These are phyloP conservation scores for Podila minutissima DNA, from an alignment of 192 early-diverging fungal genomes.

Conservation along the genomic window DNA sequence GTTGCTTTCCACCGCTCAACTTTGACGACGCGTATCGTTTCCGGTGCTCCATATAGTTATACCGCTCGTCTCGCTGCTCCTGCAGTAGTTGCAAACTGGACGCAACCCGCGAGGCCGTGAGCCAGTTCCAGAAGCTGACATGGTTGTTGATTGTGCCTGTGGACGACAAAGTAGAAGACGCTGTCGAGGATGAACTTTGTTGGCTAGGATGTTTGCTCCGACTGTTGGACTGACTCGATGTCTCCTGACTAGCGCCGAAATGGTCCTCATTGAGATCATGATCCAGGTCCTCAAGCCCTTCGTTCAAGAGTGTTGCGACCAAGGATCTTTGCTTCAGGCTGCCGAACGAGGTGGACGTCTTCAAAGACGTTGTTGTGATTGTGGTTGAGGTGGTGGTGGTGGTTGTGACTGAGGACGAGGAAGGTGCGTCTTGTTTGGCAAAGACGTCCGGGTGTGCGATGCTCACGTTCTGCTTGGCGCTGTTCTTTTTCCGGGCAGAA, in stretches of 20 bases:
- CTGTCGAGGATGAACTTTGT: too few species aligned
- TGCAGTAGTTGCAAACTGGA: too few species aligned
- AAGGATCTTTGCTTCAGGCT: background rate
- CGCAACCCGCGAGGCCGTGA: too few species aligned
- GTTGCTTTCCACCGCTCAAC: background rate
- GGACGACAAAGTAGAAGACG: too few species aligned
- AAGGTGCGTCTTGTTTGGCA: background rate
- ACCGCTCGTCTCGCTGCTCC: too few species aligned
- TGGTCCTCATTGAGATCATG: background rate
- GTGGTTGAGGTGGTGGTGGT: background rate
- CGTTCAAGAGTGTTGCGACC: background rate
- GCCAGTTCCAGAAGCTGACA: too few species aligned
- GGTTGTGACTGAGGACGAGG: background rate
- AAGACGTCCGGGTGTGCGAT: background rate
- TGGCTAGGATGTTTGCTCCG: background rate
- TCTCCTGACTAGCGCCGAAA: background rate
- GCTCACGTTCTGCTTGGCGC: background rate
- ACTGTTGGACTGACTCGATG: background rate
- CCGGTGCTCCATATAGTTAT: too few species aligned
- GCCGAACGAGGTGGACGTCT: background rate
- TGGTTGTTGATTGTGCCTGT: too few species aligned
- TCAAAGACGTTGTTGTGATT: background rate
- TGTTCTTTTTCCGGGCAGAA: background rate
- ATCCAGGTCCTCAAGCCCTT: background rate
- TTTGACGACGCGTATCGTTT: background rate